A percentile compares a stretch with the other conserved stretches of the same genome.
phyloP scores from a whole-genome alignment of 495 filamentous ascomycete species.

The Aspergillus nanangensis region DNA sequence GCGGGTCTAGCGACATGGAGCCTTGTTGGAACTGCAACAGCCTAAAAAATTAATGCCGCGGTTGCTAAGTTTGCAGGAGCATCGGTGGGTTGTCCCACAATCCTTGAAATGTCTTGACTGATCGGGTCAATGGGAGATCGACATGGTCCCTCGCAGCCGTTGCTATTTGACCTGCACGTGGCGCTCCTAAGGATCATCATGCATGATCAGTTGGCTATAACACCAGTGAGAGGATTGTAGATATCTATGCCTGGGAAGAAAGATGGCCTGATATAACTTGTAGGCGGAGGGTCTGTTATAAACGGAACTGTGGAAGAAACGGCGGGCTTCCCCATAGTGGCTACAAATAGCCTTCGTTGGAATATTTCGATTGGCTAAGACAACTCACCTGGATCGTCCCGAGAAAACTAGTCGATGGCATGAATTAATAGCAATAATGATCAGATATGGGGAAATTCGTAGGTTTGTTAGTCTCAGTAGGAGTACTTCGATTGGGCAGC shows the following conservation, averaged over 20 bases:
- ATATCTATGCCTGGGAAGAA: neutral
- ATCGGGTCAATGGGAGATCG: slow-evolving; percentile 41
- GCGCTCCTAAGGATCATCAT: slow-evolving; percentile 44
- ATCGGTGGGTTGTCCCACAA: slow-evolving; percentile 13
- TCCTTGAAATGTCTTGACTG: slow-evolving; percentile 7
- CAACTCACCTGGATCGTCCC: neutral
- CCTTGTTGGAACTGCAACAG: slow-evolving; percentile 2
- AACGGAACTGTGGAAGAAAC: neutral
- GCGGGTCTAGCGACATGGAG: slow-evolving; percentile 6
- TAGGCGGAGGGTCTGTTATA: neutral
- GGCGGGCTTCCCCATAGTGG: neutral
- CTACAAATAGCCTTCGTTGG: neutral
- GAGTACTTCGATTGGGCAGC: neutral
- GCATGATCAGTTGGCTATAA: slow-evolving; percentile 22
- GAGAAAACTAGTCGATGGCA: neutral
- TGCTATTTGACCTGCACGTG: slow-evolving; percentile 41
- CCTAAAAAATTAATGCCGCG: slow-evolving; percentile 4
- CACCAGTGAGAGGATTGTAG: slow-evolving; percentile 1
- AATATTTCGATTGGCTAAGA: neutral
- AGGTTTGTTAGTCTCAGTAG: neutral
- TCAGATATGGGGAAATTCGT: slow-evolving; percentile 4
- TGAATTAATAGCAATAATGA: neutral
- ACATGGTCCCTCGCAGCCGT: slow-evolving; percentile 42
- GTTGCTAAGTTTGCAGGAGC: slow-evolving; percentile 13
- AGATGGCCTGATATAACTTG: neutral